Percentiles rank a stretch among this genome's conserved stretches.
Evolutionary conservation across 1,139 yeast genomes (phyloP).

Genomic region (Groenewaldozyma auringiensis): DNA sequence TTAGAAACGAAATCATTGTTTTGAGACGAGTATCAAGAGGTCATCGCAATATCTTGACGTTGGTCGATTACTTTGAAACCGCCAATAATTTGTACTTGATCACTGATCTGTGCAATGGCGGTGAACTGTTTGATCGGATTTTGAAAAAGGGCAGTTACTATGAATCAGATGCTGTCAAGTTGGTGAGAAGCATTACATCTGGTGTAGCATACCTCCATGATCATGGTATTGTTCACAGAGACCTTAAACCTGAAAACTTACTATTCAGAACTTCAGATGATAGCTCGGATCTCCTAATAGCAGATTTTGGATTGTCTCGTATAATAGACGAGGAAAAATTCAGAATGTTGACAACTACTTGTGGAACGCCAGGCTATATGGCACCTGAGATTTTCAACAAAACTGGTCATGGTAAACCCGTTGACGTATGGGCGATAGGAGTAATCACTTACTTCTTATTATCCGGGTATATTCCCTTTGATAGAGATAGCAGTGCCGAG

Average conservation of each 20-base stretch:
- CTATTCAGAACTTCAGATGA: conserved; percentile 42
- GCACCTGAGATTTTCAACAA: conserved; percentile 58
- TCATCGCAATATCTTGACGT: conserved; percentile 51
- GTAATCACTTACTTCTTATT: conserved; percentile 64
- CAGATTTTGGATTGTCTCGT: conserved; percentile 65
- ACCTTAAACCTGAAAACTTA: conserved; percentile 88
- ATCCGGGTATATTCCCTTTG: conserved; percentile 74
- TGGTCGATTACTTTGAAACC: conserved; percentile 67
- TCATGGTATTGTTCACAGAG: conserved; percentile 81
- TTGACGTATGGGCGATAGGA: conserved; percentile 75
- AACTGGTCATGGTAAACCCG: conserved; percentile 49
- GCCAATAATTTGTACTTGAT: conserved; percentile 49
- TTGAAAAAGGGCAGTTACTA: conserved; percentile 43
- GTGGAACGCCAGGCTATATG: conserved; percentile 71
- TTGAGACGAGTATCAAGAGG: conserved; percentile 42
- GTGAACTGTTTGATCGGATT: conserved; percentile 61
- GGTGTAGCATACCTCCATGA: conserved; percentile 64
- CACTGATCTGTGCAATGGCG: conserved; percentile 62
- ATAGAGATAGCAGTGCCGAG: conserved; percentile 64
- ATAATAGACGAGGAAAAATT: conserved; percentile 40
- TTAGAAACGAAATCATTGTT: conserved; percentile 50
- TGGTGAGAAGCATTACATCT: conserved; percentile 41
- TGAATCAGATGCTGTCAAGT: conserved; percentile 45
- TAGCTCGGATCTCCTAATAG: conserved; percentile 49
- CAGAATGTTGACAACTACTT: conserved; percentile 43